Conservation (phyloP, 768 basidiomycete species). For the Russula griseocarnosa region DNA sequence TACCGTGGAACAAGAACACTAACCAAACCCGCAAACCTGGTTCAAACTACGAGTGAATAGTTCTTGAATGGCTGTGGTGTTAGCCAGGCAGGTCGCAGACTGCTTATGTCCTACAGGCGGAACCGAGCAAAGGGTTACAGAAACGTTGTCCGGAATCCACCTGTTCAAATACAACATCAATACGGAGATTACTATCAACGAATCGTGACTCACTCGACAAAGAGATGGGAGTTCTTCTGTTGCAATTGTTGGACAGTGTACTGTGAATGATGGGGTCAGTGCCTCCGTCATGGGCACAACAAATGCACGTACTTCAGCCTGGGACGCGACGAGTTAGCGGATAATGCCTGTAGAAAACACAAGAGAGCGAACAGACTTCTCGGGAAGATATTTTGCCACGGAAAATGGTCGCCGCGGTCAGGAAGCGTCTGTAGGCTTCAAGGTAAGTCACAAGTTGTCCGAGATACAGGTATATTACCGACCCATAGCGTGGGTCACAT, state of each 20-base stretch:
- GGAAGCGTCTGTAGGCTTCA: conserved; percentile 55
- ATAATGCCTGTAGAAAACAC: conserved; percentile 33
- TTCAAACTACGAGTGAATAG: conserved; percentile 70
- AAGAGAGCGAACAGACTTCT: conserved; percentile 56
- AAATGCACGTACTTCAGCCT: conserved; percentile 33
- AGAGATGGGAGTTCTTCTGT: conserved; percentile 63
- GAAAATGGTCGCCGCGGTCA: conserved; percentile 86
- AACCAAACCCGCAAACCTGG: conserved; percentile 41
- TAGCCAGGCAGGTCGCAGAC: conserved; percentile 68
- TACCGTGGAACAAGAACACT: not conserved
- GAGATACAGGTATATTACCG: conserved; percentile 30
- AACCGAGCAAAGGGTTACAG: conserved; percentile 75
- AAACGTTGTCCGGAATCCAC: conserved; percentile 91
- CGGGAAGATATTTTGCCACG: conserved; percentile 75
- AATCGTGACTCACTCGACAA: conserved; percentile 63
- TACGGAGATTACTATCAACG: not conserved
- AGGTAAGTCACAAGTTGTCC: conserved; percentile 6
- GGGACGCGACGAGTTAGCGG: conserved; percentile 22
- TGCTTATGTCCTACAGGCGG: conserved; percentile 77
- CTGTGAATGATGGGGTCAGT: conserved; percentile 37
- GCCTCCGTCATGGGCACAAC: conserved; percentile 10
- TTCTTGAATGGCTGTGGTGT: conserved; percentile 83
- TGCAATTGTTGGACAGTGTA: conserved; percentile 71
- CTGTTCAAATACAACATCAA: conserved; percentile 36
- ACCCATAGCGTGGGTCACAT: conserved; percentile 76